phyloP scores from a whole-genome alignment of 352 stramenopile species.

The Plasmopara halstedii region DNA sequence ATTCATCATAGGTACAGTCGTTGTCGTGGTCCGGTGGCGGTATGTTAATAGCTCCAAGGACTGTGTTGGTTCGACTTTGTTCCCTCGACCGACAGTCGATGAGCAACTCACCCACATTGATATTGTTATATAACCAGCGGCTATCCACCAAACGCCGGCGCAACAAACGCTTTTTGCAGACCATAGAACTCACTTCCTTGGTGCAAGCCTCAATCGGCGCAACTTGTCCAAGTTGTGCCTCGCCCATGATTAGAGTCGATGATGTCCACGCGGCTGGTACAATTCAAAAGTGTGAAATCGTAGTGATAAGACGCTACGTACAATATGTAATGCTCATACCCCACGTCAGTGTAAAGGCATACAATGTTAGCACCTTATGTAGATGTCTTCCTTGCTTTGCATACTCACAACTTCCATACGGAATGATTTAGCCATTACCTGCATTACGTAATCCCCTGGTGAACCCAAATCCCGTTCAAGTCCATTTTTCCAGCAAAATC shows the following conservation, averaged over 20 bases:
- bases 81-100: constrained; percentile 39
- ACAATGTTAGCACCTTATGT: background rate
- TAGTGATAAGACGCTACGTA: too few species aligned
- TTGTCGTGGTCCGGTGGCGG: too few species aligned
- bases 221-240: too few species aligned
- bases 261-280: too few species aligned
- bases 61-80: constrained; percentile 24
- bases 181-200: background rate
- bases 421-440: too few species aligned
- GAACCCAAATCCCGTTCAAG: constrained; percentile 2
- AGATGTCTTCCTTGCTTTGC: background rate
- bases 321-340: background rate
- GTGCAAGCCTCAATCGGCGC: background rate
- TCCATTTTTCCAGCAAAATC: background rate
- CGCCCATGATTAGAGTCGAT: too few species aligned
- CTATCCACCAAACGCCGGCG: constrained; percentile 31
- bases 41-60: constrained; percentile 49
- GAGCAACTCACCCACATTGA: constrained; percentile 52
- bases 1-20: too few species aligned
- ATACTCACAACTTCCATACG: too few species aligned
- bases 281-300: too few species aligned
- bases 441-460: background rate
- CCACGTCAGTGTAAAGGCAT: background rate
- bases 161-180: constrained; percentile 10
- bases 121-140: constrained; percentile 71